Evolutionary conservation across 371 early-diverging fungal species (phyloP).

Genomic region (Entomophthora muscae): DNA sequence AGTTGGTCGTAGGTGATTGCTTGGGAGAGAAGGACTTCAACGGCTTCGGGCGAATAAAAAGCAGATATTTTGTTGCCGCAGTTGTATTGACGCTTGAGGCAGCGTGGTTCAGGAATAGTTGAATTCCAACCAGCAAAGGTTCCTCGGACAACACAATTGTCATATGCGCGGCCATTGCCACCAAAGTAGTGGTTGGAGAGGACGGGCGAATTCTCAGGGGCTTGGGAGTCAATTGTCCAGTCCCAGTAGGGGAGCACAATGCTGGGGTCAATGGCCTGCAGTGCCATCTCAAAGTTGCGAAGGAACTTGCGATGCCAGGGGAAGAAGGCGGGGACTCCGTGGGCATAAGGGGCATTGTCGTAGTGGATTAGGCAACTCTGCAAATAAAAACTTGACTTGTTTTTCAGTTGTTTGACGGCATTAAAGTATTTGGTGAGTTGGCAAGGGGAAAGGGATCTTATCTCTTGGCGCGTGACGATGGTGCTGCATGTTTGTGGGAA

Average conservation of each 20-base stretch:
- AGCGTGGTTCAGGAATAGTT: constrained; percentile 12
- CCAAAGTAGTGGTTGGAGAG: constrained; percentile 11
- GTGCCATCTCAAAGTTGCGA: no score
- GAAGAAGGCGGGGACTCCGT: constrained; percentile 8
- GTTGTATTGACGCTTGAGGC: constrained; percentile 13
- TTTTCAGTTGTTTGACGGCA: no score
- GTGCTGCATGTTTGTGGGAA: no score
- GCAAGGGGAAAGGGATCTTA: no score
- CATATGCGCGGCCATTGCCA: constrained; percentile 11
- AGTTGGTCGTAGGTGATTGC: constrained; percentile 17
- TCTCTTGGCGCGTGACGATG: no score
- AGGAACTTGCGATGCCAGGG: constrained; percentile 11
- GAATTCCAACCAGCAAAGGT: constrained; percentile 5
- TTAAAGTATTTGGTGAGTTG: no score
- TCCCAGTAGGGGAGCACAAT: constrained; percentile 8
- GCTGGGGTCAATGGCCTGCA: constrained; percentile 5
- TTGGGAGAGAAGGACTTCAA: constrained; percentile 13
- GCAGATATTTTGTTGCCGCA: constrained; percentile 14
- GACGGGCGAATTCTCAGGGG: constrained; percentile 8
- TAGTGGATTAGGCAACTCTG: background rate
- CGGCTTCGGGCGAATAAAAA: constrained; percentile 13
- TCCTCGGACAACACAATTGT: constrained; percentile 13
- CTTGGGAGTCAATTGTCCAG: no score
- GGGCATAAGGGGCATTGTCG: background rate
- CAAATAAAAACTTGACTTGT: no score